Conservation (phyloP, 164 flowering plant genomes). For the grape (Vitis vinifera) region ASM3070453v1 NC_081805.1:10527501-10528000, state of each 20-base stretch:
- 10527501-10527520: too few species aligned
- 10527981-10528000: not conserved
- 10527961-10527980: too few species aligned
- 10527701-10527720: conserved; percentile 21
- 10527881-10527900: conserved; percentile 24
- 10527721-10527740: conserved; percentile 22
- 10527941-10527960: not conserved
- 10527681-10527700: conserved; percentile 18
- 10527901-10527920: conserved; percentile 10
- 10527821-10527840: not conserved
- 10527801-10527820: not conserved
- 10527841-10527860: conserved; percentile 2
- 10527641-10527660: not conserved
- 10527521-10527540: too few species aligned
- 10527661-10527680: conserved; percentile 25
- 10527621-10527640: too few species aligned
- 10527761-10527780: too few species aligned
- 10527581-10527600: too few species aligned
- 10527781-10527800: too few species aligned
- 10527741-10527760: conserved; percentile 40
- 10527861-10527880: conserved; percentile 24
- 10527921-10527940: conserved; percentile 25
- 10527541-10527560: too few species aligned
- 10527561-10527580: too few species aligned
- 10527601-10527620: too few species aligned